Base-by-base conservation (phyloP, 2,329 filamentous ascomycete genomes). In the Rutstroemia sydowiana region DNA sequence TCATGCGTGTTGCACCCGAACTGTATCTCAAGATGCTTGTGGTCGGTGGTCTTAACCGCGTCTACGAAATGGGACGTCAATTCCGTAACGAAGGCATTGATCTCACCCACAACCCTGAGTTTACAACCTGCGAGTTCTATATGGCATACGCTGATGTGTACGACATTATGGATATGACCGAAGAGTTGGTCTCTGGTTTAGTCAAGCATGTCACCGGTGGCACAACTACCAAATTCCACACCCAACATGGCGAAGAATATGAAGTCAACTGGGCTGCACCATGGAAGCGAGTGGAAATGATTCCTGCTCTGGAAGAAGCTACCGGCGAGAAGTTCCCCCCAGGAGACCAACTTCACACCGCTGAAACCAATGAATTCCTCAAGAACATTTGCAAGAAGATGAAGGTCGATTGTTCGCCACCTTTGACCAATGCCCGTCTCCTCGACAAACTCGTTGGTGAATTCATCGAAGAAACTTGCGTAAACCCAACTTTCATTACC, bases 121-220 rank as follows among this genome's bases (percentile, higher is more conserved):
- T 98, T 75, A 98, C 93, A 40, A 95, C 89, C 23, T 88, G 89
- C 69, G 93, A 98, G 71, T 97, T 97, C 73, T 98, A 98, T 73
- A 84, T 87, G 80, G 92, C 93, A 3, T 97, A 90, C 61, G 87
- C 86, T 51, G 90, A 95, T 70, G 82, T 95, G 61, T 87, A 95
- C 70, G 93, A 97, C 66, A 75, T 96, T 54, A 89, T 95, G 85
- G 75, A 87, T 55, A 79, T 89, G 65, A 97, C 93, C 1, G 93
- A 98, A 71, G 91, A 96, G 67, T 84, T 98, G 28, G 86, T 98
- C 43, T 91, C 88, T 30, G 81, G 85, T 37, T 78, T 97, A 5
- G 92, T 96, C 67, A 91, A 95, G 79, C 78, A 89, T 59, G 73
- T 97, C 51, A 93, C 88, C 14, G 93, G 92, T 55, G 79, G 85